phyloP scores from a whole-genome alignment of 352 stramenopile species.

The Elongisporangium prolatum region DNA sequence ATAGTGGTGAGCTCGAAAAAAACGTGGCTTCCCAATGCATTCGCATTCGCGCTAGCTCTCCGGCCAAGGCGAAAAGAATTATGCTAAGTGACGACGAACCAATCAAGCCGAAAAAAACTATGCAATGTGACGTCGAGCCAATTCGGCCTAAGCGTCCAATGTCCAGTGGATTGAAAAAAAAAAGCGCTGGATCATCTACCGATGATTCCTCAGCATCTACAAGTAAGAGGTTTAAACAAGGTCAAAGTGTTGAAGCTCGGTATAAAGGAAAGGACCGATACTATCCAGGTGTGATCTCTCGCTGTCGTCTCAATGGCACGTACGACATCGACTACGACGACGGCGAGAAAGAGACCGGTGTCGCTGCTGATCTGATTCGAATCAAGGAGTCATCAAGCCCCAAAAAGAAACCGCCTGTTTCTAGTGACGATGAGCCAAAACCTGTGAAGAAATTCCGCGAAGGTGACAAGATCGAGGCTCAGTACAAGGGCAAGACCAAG shows the following conservation, averaged over 20 bases:
- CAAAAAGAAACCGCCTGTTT: not conserved
- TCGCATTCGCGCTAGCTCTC: constrained; percentile 13
- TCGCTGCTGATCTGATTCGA: constrained; percentile 24
- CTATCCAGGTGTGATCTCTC: constrained; percentile 42
- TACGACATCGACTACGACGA: constrained; percentile 80
- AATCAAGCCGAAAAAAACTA: constrained; percentile 11
- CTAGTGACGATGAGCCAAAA: constrained; percentile 47
- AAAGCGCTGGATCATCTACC: constrained; percentile 23
- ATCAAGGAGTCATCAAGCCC: constrained; percentile 2
- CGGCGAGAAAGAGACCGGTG: constrained; percentile 26
- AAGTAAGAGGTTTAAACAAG: constrained; percentile 27
- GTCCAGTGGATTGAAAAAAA: constrained; percentile 17
- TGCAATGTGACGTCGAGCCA: constrained; percentile 30
- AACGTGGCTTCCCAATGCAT: constrained; percentile 30
- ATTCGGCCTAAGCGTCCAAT: constrained; percentile 32
- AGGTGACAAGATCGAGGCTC: constrained; percentile 51
- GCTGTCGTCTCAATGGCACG: constrained; percentile 52
- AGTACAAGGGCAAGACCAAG: constrained; percentile 50
- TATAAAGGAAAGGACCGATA: constrained; percentile 54
- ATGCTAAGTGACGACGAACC: constrained; percentile 34
- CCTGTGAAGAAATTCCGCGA: constrained; percentile 13
- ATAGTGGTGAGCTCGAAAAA: constrained; percentile 56
- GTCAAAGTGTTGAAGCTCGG: constrained; percentile 34
- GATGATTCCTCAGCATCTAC: constrained; percentile 30
- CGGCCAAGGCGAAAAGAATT: constrained; percentile 24